Evolutionary conservation across 495 filamentous ascomycete genomes (phyloP).

Genomic region (Hypoxylon trugodes): DNA sequence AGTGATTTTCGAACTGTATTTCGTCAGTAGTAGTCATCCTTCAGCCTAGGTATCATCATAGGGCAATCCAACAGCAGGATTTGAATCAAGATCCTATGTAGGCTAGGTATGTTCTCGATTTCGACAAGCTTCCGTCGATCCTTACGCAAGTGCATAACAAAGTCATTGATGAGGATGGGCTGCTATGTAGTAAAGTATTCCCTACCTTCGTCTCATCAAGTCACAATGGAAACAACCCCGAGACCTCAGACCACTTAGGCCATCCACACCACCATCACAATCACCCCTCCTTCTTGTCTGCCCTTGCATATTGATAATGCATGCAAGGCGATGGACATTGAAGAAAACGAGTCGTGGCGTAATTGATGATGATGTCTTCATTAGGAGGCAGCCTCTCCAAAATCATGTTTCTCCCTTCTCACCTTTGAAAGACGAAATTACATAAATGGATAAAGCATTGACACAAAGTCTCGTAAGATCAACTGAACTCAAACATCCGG

Average conservation of each 20-base stretch:
- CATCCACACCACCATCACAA: constrained; percentile 28
- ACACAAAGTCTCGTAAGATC: not conserved
- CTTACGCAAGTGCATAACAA: constrained; percentile 21
- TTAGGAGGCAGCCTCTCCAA: not conserved
- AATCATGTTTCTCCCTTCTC: constrained; percentile 3
- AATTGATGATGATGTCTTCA: constrained; percentile 25
- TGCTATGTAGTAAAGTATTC: constrained; percentile 15
- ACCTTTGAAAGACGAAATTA: not conserved
- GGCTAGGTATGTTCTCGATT: constrained; percentile 12
- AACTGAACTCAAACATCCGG: not conserved
- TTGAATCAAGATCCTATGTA: constrained; percentile 24
- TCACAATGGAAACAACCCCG: constrained; percentile 28
- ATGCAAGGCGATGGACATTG: constrained; percentile 30
- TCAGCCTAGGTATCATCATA: not conserved
- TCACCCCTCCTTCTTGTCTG: constrained; percentile 28
- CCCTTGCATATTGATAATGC: constrained; percentile 39
- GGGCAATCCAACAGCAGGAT: constrained; percentile 15
- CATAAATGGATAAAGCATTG: not conserved
- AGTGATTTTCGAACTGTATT: not conserved
- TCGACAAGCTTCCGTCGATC: constrained; percentile 11
- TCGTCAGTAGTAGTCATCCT: constrained; percentile 1
- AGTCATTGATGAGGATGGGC: constrained; percentile 27
- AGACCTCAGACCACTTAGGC: constrained; percentile 28
- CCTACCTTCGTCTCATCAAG: constrained; percentile 33
- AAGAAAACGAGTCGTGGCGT: constrained; percentile 32